Evolutionary conservation across 768 basidiomycete species (phyloP), one percentile per base, ranked within the genome.

Genomic region (Postia placenta): DNA sequence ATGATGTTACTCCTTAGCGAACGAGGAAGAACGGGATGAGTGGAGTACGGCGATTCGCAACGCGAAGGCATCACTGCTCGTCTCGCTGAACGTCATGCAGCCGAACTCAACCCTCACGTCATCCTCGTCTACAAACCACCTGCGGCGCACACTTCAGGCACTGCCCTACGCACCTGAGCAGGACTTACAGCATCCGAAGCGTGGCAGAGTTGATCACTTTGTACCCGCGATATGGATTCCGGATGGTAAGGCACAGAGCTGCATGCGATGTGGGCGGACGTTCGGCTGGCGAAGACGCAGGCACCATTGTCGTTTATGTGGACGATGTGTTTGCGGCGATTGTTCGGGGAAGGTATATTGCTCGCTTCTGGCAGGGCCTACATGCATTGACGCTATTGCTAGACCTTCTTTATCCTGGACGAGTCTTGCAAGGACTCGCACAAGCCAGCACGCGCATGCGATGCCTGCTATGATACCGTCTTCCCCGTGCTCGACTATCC

Each of bases 221-320:
- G 80, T 92, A 1, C 92, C 93, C 4, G 87, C 93, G 0, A 79
- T 95, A 22, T 96, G 93, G 93, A 83, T 94, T 25, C 91, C 93
- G 0, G 91, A 96, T 60, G 78, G 80, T 51, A 87, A 78, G 64
- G 84, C 88, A n/a, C 77, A 79, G 47, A 72, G 75, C 19, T 96
- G 93, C 62, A 92, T 92, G 91, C 74, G 87, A 9, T 96, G 93
- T 59, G 80, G 80, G 4, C 69, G 77, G 36, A 61, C 75, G 39
- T 94, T 93, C 65, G 84, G 86, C 5, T 87, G 87, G 81, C 66
- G 83, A 60, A 73, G 88, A 56, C 69, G 91, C 56, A 72, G 90
- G 50, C 91, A 94, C 62, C 91, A 94, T 60, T 94, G 91, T 63
- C 69, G 92, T 51, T 69, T 94, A 4, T 94, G 91, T 64, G 91